Base-by-base conservation (phyloP, 2,329 filamentous ascomycete genomes). In the Fusarium aywerte region DNA sequence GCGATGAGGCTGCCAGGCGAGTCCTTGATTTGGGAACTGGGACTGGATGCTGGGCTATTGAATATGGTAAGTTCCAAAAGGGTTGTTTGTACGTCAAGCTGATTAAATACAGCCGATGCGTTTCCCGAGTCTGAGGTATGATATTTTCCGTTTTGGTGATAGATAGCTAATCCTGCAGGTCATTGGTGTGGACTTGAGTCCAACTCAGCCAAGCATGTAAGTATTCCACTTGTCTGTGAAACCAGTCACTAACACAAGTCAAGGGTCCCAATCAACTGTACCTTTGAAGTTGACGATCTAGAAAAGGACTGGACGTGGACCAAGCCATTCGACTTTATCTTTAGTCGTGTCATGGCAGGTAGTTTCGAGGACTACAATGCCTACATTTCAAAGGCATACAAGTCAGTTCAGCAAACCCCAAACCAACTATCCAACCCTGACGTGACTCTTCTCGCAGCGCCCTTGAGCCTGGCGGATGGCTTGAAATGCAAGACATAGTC, bases 41-140 rank as follows among this genome's bases (percentile, higher is more conserved):
- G 4, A 66, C 60, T 2, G 63, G 63, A n/a, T 44, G 31, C 12
- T 66, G 63, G 63, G 63, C 63, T 1, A 62, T 61, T 1, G 56
- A 65, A 33, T 54, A 61, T 32, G 61, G 56, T 58, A 6, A 7
- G 55, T 31, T 2, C 12, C 1, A 7, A 4, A 21, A 4, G 3
- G 4, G 3, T 21, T 3, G 6, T 21, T 21, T 0, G 20, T 10
- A 5, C 15, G 18, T 25, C 4, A 21, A 11, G 10, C 8, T 21
- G 2, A 4, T 4, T 6, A 1, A 15, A 10, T 4, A 27, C 27
- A 57, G 63, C 60, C 16, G 55, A 57, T 2, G 23, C 38, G 0
- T 52, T 53, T 8, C 43, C 48, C 0, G 48, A 49, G n/a, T 48
- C 62, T 9, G 48, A 45, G 20, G 62, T 61, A 32, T 4, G 27